Evolutionary conservation across 2,329 filamentous ascomycete genomes (phyloP).

Genomic region (Beauveria sp.): DNA sequence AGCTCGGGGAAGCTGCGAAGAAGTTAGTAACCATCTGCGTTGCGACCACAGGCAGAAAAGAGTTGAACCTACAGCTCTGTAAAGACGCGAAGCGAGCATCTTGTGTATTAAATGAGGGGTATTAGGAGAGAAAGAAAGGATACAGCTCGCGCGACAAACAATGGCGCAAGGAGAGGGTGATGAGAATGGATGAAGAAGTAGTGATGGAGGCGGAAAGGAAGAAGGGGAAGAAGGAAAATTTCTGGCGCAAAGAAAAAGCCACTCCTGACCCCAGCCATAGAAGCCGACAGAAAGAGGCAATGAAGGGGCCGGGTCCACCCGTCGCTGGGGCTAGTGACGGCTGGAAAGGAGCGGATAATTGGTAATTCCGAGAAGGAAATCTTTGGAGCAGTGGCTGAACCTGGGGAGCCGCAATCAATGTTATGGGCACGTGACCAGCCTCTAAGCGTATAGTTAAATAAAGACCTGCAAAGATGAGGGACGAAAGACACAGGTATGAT

Average conservation of each 20-base stretch:
- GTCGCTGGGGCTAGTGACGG: constrained; percentile 15
- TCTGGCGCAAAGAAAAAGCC: constrained; percentile 29
- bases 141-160: constrained; percentile 20
- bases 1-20: constrained; percentile 66
- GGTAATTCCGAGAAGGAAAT: neutral
- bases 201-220: constrained; percentile 15
- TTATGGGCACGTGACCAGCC: neutral
- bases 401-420: neutral
- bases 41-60: constrained; percentile 2
- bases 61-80: constrained; percentile 60
- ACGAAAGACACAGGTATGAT: neutral
- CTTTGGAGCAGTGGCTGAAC: neutral
- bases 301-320: constrained; percentile 20
- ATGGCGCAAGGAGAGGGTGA: constrained; percentile 16
- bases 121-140: constrained; percentile 26
- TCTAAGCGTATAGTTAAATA: neutral
- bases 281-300: constrained; percentile 36
- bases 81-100: constrained; percentile 67
- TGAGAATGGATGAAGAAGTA: constrained; percentile 20
- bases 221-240: constrained; percentile 25
- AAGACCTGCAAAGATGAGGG: neutral
- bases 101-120: constrained; percentile 34
- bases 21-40: constrained; percentile 10
- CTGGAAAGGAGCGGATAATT: constrained; percentile 7
- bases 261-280: constrained; percentile 27